Percentiles rank a stretch among this genome's conserved stretches.
These are phyloP conservation scores for Pythium sp. DNA, from an alignment of 352 stramenopile species.

Conservation along the genomic window DNA sequence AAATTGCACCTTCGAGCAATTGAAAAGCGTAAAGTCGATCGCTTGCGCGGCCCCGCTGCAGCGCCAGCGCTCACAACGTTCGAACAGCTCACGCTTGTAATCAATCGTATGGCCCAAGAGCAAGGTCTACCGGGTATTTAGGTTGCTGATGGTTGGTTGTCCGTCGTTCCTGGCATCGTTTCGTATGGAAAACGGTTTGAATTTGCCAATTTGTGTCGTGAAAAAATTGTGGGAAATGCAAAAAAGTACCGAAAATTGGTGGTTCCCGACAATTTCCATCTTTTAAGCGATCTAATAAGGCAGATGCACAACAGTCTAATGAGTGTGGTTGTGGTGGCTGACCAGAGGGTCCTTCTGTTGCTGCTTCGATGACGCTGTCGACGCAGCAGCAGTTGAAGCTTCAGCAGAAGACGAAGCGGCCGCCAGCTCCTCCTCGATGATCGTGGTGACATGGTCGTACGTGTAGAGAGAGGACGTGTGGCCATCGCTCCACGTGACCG, in stretches of 20 bases:
- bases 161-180: not conserved
- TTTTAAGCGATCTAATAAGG: not conserved
- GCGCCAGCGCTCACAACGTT: not conserved
- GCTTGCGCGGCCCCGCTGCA: not conserved
- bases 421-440: constrained; percentile 42
- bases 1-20: not conserved
- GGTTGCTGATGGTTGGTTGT: not conserved
- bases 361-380: not conserved
- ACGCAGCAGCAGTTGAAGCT: not conserved
- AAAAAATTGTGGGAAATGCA: not conserved
- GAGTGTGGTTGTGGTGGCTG: constrained; percentile 3
- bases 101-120: not conserved
- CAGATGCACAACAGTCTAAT: constrained; percentile 2
- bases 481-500: constrained; percentile 97
- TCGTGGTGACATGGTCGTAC: constrained; percentile 82
- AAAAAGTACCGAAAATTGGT: not conserved
- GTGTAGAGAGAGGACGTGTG: constrained; percentile 97
- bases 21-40: not conserved
- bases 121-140: not conserved
- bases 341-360: not conserved
- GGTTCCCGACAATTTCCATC: not conserved
- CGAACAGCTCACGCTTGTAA: not conserved
- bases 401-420: not conserved
- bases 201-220: not conserved
- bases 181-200: not conserved